Evolutionary conservation across 2,329 filamentous ascomycete species (phyloP).

Genomic region (Penicillium sp.): DNA sequence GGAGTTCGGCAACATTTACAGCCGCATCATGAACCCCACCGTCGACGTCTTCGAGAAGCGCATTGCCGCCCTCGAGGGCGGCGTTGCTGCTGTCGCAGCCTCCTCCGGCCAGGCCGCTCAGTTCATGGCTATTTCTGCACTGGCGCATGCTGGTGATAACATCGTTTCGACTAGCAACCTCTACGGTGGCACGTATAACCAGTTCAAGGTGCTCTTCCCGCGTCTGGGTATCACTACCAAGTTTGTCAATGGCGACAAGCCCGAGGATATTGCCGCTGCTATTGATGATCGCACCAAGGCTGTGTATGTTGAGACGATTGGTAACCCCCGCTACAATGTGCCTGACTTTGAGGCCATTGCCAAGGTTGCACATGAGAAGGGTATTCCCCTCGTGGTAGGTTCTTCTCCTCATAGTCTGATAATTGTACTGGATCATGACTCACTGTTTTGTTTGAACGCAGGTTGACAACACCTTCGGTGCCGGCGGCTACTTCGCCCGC

Average conservation of each 20-base stretch:
- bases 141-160: constrained; percentile 89
- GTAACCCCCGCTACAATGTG: constrained; percentile 91
- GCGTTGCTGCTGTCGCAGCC: constrained; percentile 80
- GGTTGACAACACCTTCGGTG: constrained; percentile 95
- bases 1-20: constrained; percentile 97
- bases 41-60: constrained; percentile 96
- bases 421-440: background rate
- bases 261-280: constrained; percentile 74
- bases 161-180: constrained; percentile 88
- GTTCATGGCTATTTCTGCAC: constrained; percentile 82
- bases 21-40: constrained; percentile 93
- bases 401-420: background rate
- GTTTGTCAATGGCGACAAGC: constrained; percentile 79
- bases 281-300: constrained; percentile 96
- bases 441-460: constrained; percentile 34
- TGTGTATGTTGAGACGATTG: constrained; percentile 87
- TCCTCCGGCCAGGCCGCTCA: constrained; percentile 88
- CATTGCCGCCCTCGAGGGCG: constrained; percentile 92
- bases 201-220: constrained; percentile 88
- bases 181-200: constrained; percentile 96
- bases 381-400: constrained; percentile 64
- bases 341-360: constrained; percentile 87
- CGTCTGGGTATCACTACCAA: constrained; percentile 86
- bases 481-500: constrained; percentile 82
- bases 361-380: constrained; percentile 72